Evolutionary conservation across 805 yeast species (phyloP).

Genomic region (Nakazawaea peltata): DNA sequence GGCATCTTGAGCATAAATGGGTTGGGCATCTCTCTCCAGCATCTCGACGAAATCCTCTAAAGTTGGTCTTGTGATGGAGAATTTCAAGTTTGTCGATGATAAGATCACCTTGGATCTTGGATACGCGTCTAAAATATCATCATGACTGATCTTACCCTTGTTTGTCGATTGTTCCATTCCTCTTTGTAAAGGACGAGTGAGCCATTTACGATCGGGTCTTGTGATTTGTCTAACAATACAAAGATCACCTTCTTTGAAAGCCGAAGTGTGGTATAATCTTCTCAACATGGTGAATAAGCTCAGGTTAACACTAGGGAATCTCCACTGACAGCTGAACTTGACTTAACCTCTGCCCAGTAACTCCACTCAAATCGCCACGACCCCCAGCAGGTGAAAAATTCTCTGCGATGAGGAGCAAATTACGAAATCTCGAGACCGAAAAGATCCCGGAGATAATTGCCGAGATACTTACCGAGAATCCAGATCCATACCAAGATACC

Average conservation of each 20-base stretch:
- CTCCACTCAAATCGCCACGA: no score
- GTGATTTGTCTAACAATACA: constrained; percentile 21
- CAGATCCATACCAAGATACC: no score
- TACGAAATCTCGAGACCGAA: no score
- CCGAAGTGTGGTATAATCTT: constrained; percentile 12
- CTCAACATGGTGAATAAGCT: constrained; percentile 6
- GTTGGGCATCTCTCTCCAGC: constrained; percentile 37
- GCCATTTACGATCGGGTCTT: constrained; percentile 20
- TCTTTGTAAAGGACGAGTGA: constrained; percentile 21
- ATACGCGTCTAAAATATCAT: constrained; percentile 28
- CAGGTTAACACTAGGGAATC: no score
- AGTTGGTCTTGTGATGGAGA: constrained; percentile 29
- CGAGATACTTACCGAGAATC: no score
- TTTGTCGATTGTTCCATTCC: constrained; percentile 15
- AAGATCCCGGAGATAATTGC: no score
- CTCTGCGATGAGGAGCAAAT: no score
- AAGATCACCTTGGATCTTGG: constrained; percentile 26
- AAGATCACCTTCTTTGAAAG: constrained; percentile 22
- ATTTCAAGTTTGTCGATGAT: constrained; percentile 14
- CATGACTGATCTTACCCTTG: constrained; percentile 25
- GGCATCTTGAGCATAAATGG: constrained; percentile 44
- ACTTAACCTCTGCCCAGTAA: no score
- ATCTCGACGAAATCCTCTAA: constrained; percentile 38
- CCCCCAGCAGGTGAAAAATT: no score
- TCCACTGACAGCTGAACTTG: no score